A percentile compares a stretch with the other conserved stretches of the same genome.
These are phyloP conservation scores for Acanthochlamys bracteata DNA, from an alignment of 106 monocot genomes.

Conservation along the genomic window DNA sequence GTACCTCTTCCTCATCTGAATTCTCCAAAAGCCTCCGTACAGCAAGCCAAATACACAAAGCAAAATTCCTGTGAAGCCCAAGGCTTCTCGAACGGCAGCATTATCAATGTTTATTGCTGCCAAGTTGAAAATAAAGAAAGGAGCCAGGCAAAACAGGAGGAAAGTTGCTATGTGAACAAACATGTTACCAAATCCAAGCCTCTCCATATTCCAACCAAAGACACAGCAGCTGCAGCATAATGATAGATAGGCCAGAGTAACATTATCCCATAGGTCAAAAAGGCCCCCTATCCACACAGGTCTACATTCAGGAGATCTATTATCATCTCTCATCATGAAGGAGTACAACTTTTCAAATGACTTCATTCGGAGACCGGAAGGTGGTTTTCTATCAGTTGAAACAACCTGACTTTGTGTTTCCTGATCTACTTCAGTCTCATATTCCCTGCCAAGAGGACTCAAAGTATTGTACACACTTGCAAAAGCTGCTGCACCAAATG, in stretches of 20 bases:
- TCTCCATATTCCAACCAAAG: conserved; percentile 78
- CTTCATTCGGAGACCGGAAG: conserved; percentile 3
- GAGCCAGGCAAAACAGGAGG: conserved; percentile 41
- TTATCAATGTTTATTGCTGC: conserved; percentile 55
- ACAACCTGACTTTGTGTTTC: conserved; percentile 21
- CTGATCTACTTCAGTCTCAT: conserved; percentile 32
- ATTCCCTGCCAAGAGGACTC: conserved; percentile 73
- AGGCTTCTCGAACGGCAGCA: conserved; percentile 26
- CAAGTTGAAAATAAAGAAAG: conserved; percentile 54
- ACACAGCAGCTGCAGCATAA: conserved; percentile 62
- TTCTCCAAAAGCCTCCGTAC: conserved; percentile 77
- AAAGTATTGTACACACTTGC: conserved; percentile 66
- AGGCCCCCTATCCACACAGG: conserved; percentile 51
- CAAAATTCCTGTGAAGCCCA: conserved; percentile 37
- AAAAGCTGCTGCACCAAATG: conserved; percentile 52
- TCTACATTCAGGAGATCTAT: conserved; percentile 15
- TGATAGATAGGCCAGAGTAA: conserved; percentile 34
- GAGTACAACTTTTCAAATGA: conserved; percentile 55
- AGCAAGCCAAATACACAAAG: conserved; percentile 52
- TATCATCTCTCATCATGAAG: conserved; percentile 22
- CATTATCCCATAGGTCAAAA: conserved; percentile 48
- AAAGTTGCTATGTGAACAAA: conserved; percentile 62
- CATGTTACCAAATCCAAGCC: conserved; percentile 67
- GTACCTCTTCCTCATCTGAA: conserved; percentile 62
- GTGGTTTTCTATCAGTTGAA: conserved; percentile 1